phyloP scores from a whole-genome alignment of 169 alveolate genomes.

The Blepharisma undulans region DNA sequence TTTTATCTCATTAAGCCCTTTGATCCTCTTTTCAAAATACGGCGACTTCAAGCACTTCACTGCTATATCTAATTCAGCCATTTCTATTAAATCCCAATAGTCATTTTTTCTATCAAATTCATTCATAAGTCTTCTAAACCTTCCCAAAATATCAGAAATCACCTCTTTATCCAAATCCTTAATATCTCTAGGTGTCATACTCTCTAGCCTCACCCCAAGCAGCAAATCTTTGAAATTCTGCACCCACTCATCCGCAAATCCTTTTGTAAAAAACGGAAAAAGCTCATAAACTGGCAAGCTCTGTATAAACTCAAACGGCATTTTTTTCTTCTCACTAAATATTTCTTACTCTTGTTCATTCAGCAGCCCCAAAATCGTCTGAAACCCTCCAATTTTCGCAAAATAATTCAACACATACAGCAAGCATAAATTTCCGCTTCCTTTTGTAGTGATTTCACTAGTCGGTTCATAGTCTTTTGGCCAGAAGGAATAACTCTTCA shows the following conservation, averaged over 20 bases:
- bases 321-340: conserved; percentile 13
- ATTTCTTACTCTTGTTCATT: conserved; percentile 30
- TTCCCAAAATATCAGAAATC: conserved; percentile 10
- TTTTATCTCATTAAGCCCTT: conserved; percentile 58
- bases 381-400: conserved; percentile 53
- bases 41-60: conserved; percentile 52
- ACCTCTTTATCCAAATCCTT: conserved; percentile 49
- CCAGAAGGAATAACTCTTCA: not conserved
- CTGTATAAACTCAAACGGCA: conserved; percentile 37
- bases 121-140: not conserved
- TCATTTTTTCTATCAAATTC: conserved; percentile 20
- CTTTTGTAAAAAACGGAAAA: conserved; percentile 11
- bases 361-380: conserved; percentile 17
- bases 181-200: conserved; percentile 41
- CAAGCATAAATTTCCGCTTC: not conserved
- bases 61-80: conserved; percentile 41
- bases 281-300: conserved; percentile 25
- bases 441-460: conserved; percentile 12
- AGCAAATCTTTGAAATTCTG: conserved; percentile 15
- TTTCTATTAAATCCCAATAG: conserved; percentile 38
- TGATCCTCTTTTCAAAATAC: conserved; percentile 52
- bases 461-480: conserved; percentile 37
- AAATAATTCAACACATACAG: conserved; percentile 45
- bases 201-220: conserved; percentile 36
- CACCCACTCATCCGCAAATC: conserved; percentile 1